Evolutionary conservation across 2,329 filamentous ascomycete species (phyloP), one percentile per base, ranked within the genome.

Genomic region (Gaeumannomyces sp.): DNA sequence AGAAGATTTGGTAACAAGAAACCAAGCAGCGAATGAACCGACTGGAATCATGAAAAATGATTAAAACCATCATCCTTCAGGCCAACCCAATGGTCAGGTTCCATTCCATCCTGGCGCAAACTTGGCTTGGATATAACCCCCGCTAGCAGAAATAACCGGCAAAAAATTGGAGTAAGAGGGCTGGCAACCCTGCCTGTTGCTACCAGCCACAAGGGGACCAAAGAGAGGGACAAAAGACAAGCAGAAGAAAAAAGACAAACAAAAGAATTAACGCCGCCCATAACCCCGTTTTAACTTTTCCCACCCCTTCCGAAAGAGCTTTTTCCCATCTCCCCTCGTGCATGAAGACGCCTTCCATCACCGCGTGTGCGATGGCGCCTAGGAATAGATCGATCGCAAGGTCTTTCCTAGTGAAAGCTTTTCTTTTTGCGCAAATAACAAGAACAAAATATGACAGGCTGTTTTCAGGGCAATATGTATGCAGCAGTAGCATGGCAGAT

Each of bases 381-480:
- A 16, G 38, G 38, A 50, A 50, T 50, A 50, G 38, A 50, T 50
- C 38, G 19, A 50, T 50, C 38, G 38, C 38, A 50, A 50, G 38
- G 38, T 7, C 38, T 22, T 50, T 50, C 16, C 38, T 50, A 22
- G 38, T 50, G 38, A 50, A 50, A 22, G 38, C 16, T 50, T 50
- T 35, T 50, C 38, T 50, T 22, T 35, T 50, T 50, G 38, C 38
- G 38, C 38, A 50, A 50, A 50, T 50, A 22, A 50, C 38, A 50
- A 50, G 38, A 50, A 50, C 19, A 50, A 50, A 22, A 50, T 22
- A 7, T 50, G 38, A 57, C 63, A 58, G 60, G 63, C 63, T 64
- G 60, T 64, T 27, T 35, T 61, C 31, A n/a, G 11, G 35, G 2
- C 38, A 35, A n/a, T 28, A 64, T 19, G 64, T 59, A 60, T 61